phyloP scores from a whole-genome alignment of 2,329 filamentous ascomycete species.

The Fusarium devonianum region DNA sequence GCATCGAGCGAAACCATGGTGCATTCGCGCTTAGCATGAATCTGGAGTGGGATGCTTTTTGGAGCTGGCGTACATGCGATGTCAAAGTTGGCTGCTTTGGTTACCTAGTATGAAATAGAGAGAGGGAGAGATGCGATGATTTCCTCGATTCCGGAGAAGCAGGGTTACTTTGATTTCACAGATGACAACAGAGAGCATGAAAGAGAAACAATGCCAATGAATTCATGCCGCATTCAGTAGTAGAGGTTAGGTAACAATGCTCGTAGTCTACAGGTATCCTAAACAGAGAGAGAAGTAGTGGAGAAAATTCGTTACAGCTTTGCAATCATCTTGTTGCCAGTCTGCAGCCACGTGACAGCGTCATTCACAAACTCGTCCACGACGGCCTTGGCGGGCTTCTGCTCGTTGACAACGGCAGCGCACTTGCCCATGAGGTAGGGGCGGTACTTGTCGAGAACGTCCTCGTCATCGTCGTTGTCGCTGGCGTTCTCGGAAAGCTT shows the following conservation, averaged over 20 bases:
- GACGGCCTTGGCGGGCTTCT: slow-evolving; percentile 88
- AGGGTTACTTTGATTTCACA: background rate
- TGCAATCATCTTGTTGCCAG: slow-evolving; percentile 71
- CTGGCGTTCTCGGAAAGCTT: slow-evolving; percentile 70
- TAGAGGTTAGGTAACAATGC: slow-evolving; percentile 24
- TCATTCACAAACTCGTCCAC: slow-evolving; percentile 93
- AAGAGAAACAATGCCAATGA: background rate
- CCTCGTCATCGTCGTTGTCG: slow-evolving; percentile 77
- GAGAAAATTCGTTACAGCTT: slow-evolving; percentile 65
- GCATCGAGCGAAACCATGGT: slow-evolving; percentile 19
- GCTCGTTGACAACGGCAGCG: slow-evolving; percentile 90
- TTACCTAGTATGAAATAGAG: slow-evolving; percentile 48
- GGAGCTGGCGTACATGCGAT: slow-evolving; percentile 44
- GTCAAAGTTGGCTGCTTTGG: slow-evolving; percentile 42
- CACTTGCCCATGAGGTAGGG: slow-evolving; percentile 98
- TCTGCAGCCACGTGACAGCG: slow-evolving; percentile 74
- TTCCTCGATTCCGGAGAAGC: slow-evolving; percentile 25
- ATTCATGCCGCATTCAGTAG: slow-evolving; percentile 14
- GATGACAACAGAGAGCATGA: background rate
- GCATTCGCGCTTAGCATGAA: slow-evolving; percentile 33
- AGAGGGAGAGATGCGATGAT: slow-evolving; percentile 40
- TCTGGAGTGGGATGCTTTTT: slow-evolving; percentile 38
- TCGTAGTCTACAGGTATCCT: slow-evolving; percentile 38
- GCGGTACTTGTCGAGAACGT: slow-evolving; percentile 88
- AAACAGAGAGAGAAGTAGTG: slow-evolving; percentile 18